Evolutionary conservation across 805 yeast species (phyloP).

Genomic region (Grigorovia transvaalensis): DNA sequence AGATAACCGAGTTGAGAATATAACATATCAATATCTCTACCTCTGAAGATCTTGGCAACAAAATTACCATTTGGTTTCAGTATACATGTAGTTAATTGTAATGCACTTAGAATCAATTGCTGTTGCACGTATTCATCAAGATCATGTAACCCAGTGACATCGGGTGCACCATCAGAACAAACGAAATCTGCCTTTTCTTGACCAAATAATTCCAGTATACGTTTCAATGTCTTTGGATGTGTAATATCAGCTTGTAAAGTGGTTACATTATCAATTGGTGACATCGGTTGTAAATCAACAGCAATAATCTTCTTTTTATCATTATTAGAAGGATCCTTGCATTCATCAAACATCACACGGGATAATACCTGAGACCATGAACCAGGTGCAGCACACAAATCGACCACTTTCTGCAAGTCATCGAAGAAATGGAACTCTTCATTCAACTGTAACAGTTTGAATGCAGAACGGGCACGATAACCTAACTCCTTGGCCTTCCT

Average conservation of each 20-base stretch:
- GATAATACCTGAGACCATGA: slow-evolving; percentile 96
- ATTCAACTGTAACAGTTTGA: slow-evolving; percentile 80
- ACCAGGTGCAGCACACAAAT: slow-evolving; percentile 97
- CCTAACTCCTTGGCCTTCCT: slow-evolving; percentile 96
- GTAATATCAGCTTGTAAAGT: slow-evolving; percentile 95
- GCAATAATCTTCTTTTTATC: slow-evolving; percentile 68
- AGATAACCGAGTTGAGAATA: slow-evolving; percentile 85
- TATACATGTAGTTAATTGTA: slow-evolving; percentile 83
- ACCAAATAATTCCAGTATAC: slow-evolving; percentile 70
- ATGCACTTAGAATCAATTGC: slow-evolving; percentile 81
- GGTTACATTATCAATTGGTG: slow-evolving; percentile 85
- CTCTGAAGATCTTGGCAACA: slow-evolving; percentile 94
- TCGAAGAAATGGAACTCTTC: slow-evolving; percentile 79
- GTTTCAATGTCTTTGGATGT: slow-evolving; percentile 77
- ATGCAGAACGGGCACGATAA: slow-evolving; percentile 95
- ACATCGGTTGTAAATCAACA: slow-evolving; percentile 95
- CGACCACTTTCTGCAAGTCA: slow-evolving; percentile 73
- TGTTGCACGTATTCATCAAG: slow-evolving; percentile 96
- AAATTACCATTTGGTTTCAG: slow-evolving; percentile 84
- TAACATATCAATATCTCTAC: slow-evolving; percentile 86
- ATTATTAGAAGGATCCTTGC: slow-evolving; percentile 21
- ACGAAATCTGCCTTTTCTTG: slow-evolving; percentile 93
- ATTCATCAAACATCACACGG: slow-evolving; percentile 44
- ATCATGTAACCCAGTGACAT: slow-evolving; percentile 95
- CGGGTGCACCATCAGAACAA: slow-evolving; percentile 97